Percentiles rank a stretch among this genome's conserved stretches.
Conservation (phyloP, 768 basidiomycete species). For the Artomyces pyxidatus region DNA sequence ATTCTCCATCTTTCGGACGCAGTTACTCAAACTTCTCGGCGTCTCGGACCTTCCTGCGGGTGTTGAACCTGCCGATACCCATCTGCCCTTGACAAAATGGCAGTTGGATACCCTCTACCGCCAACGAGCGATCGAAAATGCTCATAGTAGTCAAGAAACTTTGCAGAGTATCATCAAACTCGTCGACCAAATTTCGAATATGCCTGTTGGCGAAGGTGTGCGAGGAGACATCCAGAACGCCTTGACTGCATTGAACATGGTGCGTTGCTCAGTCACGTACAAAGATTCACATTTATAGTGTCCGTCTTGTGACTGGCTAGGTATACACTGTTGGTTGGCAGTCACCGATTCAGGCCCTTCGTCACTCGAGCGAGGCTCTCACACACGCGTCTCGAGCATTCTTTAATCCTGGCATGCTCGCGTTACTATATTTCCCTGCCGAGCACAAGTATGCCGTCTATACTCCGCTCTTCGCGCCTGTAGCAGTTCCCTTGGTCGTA, state of each 20-base stretch:
- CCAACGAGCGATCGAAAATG: slow-evolving; percentile 61
- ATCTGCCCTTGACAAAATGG: slow-evolving; percentile 49
- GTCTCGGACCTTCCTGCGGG: slow-evolving; percentile 52
- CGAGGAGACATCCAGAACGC: slow-evolving; percentile 62
- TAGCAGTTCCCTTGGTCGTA: slow-evolving; percentile 74
- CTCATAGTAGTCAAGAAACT: slow-evolving; percentile 59
- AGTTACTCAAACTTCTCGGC: slow-evolving; percentile 77
- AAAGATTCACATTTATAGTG: not conserved
- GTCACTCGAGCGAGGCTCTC: slow-evolving; percentile 54
- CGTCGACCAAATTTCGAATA: slow-evolving; percentile 79
- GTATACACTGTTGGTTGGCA: slow-evolving; percentile 29
- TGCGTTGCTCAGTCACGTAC: slow-evolving; percentile 28
- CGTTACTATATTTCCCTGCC: slow-evolving; percentile 91
- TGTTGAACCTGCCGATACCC: slow-evolving; percentile 25
- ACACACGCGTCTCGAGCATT: slow-evolving; percentile 77
- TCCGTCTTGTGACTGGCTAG: slow-evolving; percentile 20
- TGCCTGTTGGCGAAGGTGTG: slow-evolving; percentile 83
- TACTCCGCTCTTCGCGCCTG: slow-evolving; percentile 88
- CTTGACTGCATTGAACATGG: slow-evolving; percentile 65
- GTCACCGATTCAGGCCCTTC: slow-evolving; percentile 40
- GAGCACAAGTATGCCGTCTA: slow-evolving; percentile 98
- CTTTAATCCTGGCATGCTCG: slow-evolving; percentile 96
- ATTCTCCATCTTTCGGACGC: slow-evolving; percentile 60
- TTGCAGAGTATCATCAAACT: slow-evolving; percentile 77
- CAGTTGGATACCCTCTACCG: slow-evolving; percentile 77